Evolutionary conservation across 768 basidiomycete species (phyloP).

Genomic region (Russula brevipes): DNA sequence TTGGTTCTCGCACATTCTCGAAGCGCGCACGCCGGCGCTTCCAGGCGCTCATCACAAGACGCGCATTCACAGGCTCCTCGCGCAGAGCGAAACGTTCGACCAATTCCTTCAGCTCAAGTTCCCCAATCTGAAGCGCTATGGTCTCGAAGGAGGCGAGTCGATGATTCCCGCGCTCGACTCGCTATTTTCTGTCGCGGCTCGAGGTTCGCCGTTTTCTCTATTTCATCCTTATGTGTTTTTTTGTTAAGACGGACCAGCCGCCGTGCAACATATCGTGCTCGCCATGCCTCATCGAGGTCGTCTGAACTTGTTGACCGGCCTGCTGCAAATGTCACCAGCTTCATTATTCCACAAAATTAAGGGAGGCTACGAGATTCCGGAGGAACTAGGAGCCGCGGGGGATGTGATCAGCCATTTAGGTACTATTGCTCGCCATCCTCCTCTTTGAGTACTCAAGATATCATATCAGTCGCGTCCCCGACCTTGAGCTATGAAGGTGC

Average conservation of each 20-base stretch:
- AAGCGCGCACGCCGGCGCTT: constrained; percentile 47
- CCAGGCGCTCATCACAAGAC: constrained; percentile 37
- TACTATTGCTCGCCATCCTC: constrained; percentile 30
- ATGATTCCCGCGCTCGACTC: constrained; percentile 86
- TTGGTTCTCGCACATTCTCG: constrained; percentile 86
- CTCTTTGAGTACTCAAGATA: not conserved
- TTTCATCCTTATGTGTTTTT: not conserved
- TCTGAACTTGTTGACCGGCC: constrained; percentile 76
- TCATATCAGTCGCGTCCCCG: constrained; percentile 54
- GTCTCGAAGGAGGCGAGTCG: constrained; percentile 88
- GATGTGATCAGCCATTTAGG: constrained; percentile 87
- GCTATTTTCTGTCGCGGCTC: constrained; percentile 62
- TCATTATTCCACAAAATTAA: constrained; percentile 85
- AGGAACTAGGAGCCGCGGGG: constrained; percentile 62
- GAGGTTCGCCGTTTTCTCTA: constrained; percentile 36
- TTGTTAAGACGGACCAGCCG: constrained; percentile 38
- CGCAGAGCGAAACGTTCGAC: constrained; percentile 76
- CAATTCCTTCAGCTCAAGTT: constrained; percentile 84
- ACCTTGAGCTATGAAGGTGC: constrained; percentile 52
- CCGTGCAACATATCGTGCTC: constrained; percentile 65
- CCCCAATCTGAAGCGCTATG: constrained; percentile 83
- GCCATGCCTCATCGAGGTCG: constrained; percentile 89
- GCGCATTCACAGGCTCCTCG: constrained; percentile 64
- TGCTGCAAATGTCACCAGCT: constrained; percentile 60
- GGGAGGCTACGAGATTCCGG: constrained; percentile 67